Evolutionary conservation across 495 filamentous ascomycete species (phyloP), one percentile per base, ranked within the genome.

Genomic region (Arthonia radiata): DNA sequence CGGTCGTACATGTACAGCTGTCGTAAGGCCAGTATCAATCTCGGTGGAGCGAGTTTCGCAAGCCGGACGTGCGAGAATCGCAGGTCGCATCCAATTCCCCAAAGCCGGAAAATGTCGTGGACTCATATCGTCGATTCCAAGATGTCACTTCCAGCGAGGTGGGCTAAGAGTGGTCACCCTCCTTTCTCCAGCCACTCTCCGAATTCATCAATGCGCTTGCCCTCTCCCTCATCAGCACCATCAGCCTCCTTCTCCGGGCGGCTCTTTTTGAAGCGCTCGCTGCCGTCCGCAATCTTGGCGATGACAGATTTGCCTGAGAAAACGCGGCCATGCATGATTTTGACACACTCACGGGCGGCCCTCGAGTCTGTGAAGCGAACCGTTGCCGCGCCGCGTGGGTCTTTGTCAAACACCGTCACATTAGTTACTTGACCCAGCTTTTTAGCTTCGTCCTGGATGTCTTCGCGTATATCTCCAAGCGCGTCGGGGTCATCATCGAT

Each of bases 351-450:
- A 32, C 52, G 58, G 7, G 83, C 83, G 2, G 71, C 64, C 32
- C 71, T 64, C 4, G 59, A 49, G 15, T 71, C 61, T 12, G 48
- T 39, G 45, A 91, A 97, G 27, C 67, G 58, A 17, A 94, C 77
- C 37, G 64, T 86, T 10, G 76, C 76, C 13, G 93, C 65, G 10
- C 86, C 86, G 2, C 80, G 79, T n/a, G 56, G 49, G 43, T 97
- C 86, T 29, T 68, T 52, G 43, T 97, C 86, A 40, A 71, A 97
- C 15, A 97, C 60, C 3, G 82, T 63, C 0, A 93, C 77, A 36
- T 89, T 93, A 13, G 78, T 89, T 3, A 99, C 76, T 13, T 71
- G 54, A 8, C 86, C 89, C 11, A 89, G 51, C 48, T 90, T 90
- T 18, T 62, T 57, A 45, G 77, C 89, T 47, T 91, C 82, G 17